Percentiles rank a stretch among this genome's conserved stretches.
These are phyloP conservation scores for Teunomyces kruisii DNA, from an alignment of 805 yeast species.

Conservation along the genomic window DNA sequence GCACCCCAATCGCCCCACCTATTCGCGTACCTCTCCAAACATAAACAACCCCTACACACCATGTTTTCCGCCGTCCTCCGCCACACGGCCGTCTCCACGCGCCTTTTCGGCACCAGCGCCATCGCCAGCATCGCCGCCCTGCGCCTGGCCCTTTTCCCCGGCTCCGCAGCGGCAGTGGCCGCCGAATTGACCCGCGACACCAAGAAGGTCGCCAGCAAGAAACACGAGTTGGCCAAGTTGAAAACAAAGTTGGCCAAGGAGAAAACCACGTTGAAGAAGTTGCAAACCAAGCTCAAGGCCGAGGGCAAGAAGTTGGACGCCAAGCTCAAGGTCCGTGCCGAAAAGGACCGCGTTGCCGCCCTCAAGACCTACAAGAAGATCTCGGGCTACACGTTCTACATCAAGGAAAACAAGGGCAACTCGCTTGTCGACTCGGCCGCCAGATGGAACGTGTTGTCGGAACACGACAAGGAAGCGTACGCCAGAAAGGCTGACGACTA, in stretches of 20 bases:
- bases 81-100: neutral
- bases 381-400: conserved; percentile 21
- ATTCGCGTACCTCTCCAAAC: neutral
- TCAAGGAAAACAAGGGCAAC: conserved; percentile 21
- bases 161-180: neutral
- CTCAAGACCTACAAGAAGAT: conserved; percentile 23
- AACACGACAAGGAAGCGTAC: conserved; percentile 27
- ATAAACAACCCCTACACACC: neutral
- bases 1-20: too few species aligned
- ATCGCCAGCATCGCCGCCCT: neutral
- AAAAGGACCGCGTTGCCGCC: conserved; percentile 18
- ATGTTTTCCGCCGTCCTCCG: neutral
- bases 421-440: conserved; percentile 17
- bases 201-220: conserved; percentile 1
- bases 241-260: conserved; percentile 18
- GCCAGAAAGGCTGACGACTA: conserved; percentile 24
- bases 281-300: conserved; percentile 19
- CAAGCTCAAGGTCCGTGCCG: conserved; percentile 17
- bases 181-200: neutral
- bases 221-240: conserved; percentile 16
- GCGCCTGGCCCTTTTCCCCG: neutral
- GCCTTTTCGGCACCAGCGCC: neutral
- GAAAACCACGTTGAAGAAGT: conserved; percentile 11
- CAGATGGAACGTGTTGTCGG: conserved; percentile 27
- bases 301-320: conserved; percentile 14